These are phyloP conservation scores for Thelonectria discophora DNA, from an alignment of 2,329 filamentous ascomycete species.

Conservation along the genomic window DNA sequence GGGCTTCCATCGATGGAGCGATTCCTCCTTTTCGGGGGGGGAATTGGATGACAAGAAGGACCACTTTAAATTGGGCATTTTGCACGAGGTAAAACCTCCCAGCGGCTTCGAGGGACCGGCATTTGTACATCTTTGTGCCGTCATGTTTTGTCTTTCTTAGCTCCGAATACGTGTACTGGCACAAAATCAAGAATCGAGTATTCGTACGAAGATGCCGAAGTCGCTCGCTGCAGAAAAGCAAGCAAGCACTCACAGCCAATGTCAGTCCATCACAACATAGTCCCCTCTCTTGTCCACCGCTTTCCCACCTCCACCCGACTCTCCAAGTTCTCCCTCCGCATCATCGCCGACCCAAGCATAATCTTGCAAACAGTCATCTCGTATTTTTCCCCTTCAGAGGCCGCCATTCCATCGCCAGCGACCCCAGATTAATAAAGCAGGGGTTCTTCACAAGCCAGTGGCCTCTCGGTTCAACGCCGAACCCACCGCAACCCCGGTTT, in stretches of 20 bases:
- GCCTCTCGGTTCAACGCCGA: constrained; percentile 17
- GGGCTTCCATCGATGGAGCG: not conserved
- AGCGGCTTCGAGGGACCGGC: not conserved
- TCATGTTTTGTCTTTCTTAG: not conserved
- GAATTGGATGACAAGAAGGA: not conserved
- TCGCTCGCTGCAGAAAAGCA: not conserved
- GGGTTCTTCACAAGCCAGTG: constrained; percentile 13
- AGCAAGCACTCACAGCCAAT: not conserved
- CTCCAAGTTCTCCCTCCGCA: constrained; percentile 8
- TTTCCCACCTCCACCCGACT: constrained; percentile 5
- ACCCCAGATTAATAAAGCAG: constrained; percentile 25
- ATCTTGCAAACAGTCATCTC: constrained; percentile 1
- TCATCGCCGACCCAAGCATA: constrained; percentile 5
- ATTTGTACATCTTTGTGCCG: too few relatives aligned
- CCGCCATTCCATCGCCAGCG: constrained; percentile 13
- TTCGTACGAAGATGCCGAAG: not conserved
- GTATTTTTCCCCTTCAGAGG: constrained; percentile 10
- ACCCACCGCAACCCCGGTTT: constrained; percentile 18
- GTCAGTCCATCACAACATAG: not conserved
- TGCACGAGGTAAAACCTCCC: not conserved
- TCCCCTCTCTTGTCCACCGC: constrained; percentile 3
- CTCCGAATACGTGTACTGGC: not conserved
- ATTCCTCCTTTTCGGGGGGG: constrained; percentile 3
- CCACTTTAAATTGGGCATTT: constrained; percentile 17
- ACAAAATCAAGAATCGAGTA: not conserved